These are phyloP conservation scores for Pisolithus marmoratus DNA, from an alignment of 768 basidiomycete species.

Conservation along the genomic window DNA sequence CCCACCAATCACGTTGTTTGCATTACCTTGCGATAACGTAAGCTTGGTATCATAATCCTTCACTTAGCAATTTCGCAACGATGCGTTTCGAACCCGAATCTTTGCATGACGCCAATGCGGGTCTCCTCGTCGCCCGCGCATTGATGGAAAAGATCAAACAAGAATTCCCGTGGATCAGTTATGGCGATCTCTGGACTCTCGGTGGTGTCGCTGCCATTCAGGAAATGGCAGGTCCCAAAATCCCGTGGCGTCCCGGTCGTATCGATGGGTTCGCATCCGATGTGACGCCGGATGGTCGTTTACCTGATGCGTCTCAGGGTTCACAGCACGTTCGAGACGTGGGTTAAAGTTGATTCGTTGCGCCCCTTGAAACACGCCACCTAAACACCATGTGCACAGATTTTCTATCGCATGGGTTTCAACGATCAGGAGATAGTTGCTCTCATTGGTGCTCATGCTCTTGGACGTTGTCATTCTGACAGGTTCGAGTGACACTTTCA, in stretches of 20 bases:
- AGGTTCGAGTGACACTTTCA: slow-evolving; percentile 36
- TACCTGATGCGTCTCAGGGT: slow-evolving; percentile 83
- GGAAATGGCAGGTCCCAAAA: slow-evolving; percentile 89
- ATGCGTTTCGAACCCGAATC: slow-evolving; percentile 96
- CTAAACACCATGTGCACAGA: slow-evolving; percentile 24
- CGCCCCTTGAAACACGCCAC: neutral
- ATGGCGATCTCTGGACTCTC: slow-evolving; percentile 96
- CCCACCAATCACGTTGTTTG: neutral
- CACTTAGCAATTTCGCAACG: slow-evolving; percentile 84
- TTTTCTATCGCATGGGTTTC: slow-evolving; percentile 82
- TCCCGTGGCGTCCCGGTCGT: slow-evolving; percentile 92
- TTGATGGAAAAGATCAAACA: slow-evolving; percentile 84
- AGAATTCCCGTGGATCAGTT: slow-evolving; percentile 90
- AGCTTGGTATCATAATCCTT: neutral
- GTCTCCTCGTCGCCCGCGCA: slow-evolving; percentile 72
- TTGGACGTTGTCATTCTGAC: slow-evolving; percentile 89
- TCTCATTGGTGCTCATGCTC: slow-evolving; percentile 88
- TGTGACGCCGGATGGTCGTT: slow-evolving; percentile 81
- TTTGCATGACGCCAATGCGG: slow-evolving; percentile 77
- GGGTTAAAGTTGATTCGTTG: slow-evolving; percentile 15
- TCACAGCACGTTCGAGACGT: slow-evolving; percentile 79
- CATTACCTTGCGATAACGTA: slow-evolving; percentile 9
- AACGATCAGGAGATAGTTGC: slow-evolving; percentile 98
- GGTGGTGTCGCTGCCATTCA: slow-evolving; percentile 88
- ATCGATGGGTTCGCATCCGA: slow-evolving; percentile 77